phyloP scores from a whole-genome alignment of 2,329 filamentous ascomycete genomes.

The Paecilomyces variotii region DNA sequence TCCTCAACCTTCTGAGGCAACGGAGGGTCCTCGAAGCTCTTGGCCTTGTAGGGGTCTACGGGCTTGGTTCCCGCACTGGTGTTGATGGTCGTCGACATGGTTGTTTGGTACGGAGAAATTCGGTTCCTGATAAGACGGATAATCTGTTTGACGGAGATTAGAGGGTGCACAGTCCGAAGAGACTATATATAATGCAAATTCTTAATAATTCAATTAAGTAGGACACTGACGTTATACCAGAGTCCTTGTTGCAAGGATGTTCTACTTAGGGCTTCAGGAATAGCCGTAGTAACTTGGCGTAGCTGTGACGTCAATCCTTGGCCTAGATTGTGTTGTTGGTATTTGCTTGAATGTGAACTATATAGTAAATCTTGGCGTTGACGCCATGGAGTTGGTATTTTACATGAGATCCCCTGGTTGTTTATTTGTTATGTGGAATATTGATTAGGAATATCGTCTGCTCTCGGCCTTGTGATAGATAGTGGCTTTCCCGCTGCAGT shows the following conservation, averaged over 20 bases:
- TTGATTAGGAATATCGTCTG: too few species aligned
- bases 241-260: not conserved
- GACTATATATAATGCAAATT: not conserved
- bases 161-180: not conserved
- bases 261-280: too few species aligned
- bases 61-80: slow-evolving; percentile 54
- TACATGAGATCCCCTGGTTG: too few species aligned
- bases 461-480: too few species aligned
- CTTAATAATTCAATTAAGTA: not conserved
- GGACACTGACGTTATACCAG: slow-evolving; percentile 3
- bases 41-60: slow-evolving; percentile 71
- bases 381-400: not conserved
- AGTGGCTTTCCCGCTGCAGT: too few species aligned
- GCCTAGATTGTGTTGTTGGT: not conserved
- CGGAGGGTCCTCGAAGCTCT: slow-evolving; percentile 63
- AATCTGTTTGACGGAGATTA: slow-evolving; percentile 1
- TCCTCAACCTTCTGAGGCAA: slow-evolving; percentile 70
- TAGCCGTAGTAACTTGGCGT: slow-evolving; percentile 10
- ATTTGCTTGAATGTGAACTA: not conserved
- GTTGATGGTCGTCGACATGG: slow-evolving; percentile 41
- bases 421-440: too few species aligned
- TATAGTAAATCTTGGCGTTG: not conserved
- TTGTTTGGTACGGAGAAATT: slow-evolving; percentile 4
- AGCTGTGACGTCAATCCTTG: slow-evolving; percentile 11
- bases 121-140: not conserved